Percentiles rank a stretch among this genome's conserved stretches.
Conservation (phyloP, 345 rosid species). For the Brassica incana region DNA sequence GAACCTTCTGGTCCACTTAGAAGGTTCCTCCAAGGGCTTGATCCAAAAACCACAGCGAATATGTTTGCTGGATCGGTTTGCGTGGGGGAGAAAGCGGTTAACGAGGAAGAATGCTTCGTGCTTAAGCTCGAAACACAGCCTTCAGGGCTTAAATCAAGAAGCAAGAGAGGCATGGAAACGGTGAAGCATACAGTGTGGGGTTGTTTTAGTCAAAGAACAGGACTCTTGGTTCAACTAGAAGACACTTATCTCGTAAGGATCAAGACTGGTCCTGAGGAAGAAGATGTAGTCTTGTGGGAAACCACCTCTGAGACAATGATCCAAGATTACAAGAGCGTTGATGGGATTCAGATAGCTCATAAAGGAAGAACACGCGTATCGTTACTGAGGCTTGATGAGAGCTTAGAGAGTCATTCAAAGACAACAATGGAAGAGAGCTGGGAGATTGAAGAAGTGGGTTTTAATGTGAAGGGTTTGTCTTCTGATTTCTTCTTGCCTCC, state of each 20-base stretch:
- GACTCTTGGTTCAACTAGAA: constrained; percentile 71
- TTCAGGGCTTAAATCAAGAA: constrained; percentile 54
- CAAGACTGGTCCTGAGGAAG: constrained; percentile 44
- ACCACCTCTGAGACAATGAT: constrained; percentile 74
- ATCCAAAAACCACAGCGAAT: constrained; percentile 76
- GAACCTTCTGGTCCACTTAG: constrained; percentile 88
- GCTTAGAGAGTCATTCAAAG: constrained; percentile 59
- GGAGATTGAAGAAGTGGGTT: constrained; percentile 89
- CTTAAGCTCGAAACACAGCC: constrained; percentile 69
- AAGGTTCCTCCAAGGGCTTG: constrained; percentile 86
- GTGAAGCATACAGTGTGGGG: constrained; percentile 82
- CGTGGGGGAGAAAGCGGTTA: constrained; percentile 59
- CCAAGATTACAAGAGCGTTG: constrained; percentile 69
- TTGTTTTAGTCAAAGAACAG: constrained; percentile 86
- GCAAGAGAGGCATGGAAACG: constrained; percentile 63
- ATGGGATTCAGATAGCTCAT: constrained; percentile 83
- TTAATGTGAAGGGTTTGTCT: constrained; percentile 78
- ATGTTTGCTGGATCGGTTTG: constrained; percentile 69
- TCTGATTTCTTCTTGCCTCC: constrained; percentile 91
- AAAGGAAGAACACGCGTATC: constrained; percentile 67
- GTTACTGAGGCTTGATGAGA: constrained; percentile 61
- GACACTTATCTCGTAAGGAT: constrained; percentile 71
- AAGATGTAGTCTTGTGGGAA: constrained; percentile 69
- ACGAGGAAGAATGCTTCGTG: constrained; percentile 68
- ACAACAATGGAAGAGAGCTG: constrained; percentile 90